These are phyloP conservation scores for Wallacemonas sp. DNA, from an alignment of 208 protist genomes.

Conservation along the genomic window DNA sequence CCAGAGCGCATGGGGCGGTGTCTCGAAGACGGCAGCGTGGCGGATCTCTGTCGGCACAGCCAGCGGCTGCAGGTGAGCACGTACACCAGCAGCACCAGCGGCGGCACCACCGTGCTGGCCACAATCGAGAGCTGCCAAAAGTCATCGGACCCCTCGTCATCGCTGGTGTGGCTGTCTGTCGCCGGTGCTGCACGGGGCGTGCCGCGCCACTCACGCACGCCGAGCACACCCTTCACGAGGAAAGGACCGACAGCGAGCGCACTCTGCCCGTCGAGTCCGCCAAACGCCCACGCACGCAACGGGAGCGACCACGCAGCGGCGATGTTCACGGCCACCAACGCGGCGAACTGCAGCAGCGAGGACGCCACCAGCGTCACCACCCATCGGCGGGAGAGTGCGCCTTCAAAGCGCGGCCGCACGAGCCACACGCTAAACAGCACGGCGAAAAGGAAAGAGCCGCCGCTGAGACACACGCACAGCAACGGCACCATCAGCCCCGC, in stretches of 20 bases:
- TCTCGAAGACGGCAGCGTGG: neutral
- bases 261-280: neutral
- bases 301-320: neutral
- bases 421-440: neutral
- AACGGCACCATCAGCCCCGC: conserved; percentile 15
- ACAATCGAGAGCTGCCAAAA: conserved; percentile 12
- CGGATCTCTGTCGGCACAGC: conserved; percentile 11
- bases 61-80: conserved; percentile 15
- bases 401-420: neutral
- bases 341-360: conserved; percentile 19
- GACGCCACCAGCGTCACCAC: conserved; percentile 13
- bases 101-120: conserved; percentile 18
- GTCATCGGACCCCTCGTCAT: conserved; percentile 10
- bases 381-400: neutral
- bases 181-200: too few relatives aligned
- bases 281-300: conserved; percentile 21
- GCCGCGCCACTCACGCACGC: conserved; percentile 13
- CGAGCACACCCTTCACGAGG: conserved; percentile 15
- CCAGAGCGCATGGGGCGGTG: neutral
- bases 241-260: conserved; percentile 17
- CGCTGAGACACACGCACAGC: conserved; percentile 11
- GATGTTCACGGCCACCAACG: conserved; percentile 26
- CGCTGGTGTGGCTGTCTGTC: neutral
- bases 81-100: conserved; percentile 22
- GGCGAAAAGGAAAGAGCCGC: neutral